Conservation (phyloP, 73 alveolate species). For the Symbiodinium pilosum region DNA sequence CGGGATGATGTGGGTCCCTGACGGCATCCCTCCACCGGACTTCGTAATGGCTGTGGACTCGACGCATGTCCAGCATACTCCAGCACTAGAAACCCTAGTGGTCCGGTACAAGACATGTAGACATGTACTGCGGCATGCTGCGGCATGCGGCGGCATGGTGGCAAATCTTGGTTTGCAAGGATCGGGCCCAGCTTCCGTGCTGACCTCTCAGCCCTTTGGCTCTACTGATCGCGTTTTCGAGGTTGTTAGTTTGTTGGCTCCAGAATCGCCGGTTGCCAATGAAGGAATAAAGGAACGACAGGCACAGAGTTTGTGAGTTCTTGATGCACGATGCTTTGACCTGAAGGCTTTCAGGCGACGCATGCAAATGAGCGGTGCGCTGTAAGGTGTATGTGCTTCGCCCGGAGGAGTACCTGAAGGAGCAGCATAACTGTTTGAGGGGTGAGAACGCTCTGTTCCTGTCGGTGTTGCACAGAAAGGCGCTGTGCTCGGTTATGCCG, state of each 20-base stretch:
- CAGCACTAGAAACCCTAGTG: too few relatives aligned
- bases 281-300: too few relatives aligned
- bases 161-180: too few relatives aligned
- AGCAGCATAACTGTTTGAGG: background rate
- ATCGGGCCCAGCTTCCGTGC: slow-evolving; percentile 73
- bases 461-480: background rate
- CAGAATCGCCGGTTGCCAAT: too few relatives aligned
- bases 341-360: background rate
- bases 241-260: too few relatives aligned
- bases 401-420: slow-evolving; percentile 56
- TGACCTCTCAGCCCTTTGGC: slow-evolving; percentile 11
- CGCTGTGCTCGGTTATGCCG: background rate
- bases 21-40: slow-evolving; percentile 87
- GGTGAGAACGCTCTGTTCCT: background rate
- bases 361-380: background rate
- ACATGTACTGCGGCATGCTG: too few relatives aligned
- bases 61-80: slow-evolving; percentile 2
- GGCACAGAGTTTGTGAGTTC: background rate
- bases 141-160: too few relatives aligned
- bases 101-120: too few relatives aligned
- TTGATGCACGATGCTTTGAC: background rate
- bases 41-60: slow-evolving; percentile 28
- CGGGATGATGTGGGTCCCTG: slow-evolving; percentile 20
- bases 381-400: slow-evolving; percentile 41
- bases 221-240: too few relatives aligned